These are phyloP conservation scores for Vinca minor DNA, from an alignment of 257 asterid species.

Conservation along the genomic window DNA sequence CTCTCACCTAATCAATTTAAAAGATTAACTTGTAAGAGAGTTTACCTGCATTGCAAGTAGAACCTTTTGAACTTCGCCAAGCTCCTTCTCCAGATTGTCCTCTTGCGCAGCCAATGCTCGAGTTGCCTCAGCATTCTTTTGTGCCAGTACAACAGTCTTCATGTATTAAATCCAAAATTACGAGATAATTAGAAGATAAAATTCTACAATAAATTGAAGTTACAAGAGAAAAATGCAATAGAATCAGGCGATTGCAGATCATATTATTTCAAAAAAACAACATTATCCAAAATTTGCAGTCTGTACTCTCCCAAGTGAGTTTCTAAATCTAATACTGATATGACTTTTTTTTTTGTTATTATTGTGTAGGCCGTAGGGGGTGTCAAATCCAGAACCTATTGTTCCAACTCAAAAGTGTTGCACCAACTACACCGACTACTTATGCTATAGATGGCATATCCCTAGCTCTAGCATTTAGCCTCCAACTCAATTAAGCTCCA, in stretches of 20 bases:
- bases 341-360: no score
- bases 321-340: neutral
- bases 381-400: no score
- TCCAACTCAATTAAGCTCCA: neutral
- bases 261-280: neutral
- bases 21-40: neutral
- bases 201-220: neutral
- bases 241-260: neutral
- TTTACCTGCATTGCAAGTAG: conserved; percentile 92
- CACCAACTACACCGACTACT: no score
- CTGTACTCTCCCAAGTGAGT: neutral
- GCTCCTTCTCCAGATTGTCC: conserved; percentile 66
- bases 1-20: neutral
- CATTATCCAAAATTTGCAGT: conserved; percentile 2
- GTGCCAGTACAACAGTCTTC: conserved; percentile 71
- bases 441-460: neutral
- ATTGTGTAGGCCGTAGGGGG: no score
- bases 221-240: conserved; percentile 1
- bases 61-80: conserved; percentile 71
- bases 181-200: conserved; percentile 1
- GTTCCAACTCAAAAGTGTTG: no score
- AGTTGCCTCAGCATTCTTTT: conserved; percentile 75
- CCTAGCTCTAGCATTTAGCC: neutral
- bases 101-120: conserved; percentile 72
- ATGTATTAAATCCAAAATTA: neutral